These are phyloP conservation scores for Helichrysum umbraculigerum DNA, from an alignment of 129 eudicot species.

Conservation along the genomic window DNA sequence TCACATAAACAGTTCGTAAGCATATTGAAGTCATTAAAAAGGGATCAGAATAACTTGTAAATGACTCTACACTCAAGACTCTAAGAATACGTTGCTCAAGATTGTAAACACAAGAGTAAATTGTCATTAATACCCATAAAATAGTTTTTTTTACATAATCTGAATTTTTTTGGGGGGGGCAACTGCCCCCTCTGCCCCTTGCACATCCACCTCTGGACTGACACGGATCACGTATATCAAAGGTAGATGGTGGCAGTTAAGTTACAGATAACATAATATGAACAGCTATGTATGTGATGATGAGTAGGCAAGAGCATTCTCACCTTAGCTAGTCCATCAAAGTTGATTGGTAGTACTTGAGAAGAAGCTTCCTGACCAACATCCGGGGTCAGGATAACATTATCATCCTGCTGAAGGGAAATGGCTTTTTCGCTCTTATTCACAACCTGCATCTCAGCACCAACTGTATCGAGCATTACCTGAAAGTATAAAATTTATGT, in stretches of 20 bases:
- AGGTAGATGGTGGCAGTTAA: neutral
- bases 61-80: neutral
- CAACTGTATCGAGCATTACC: slow-evolving; percentile 98
- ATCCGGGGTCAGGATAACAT: slow-evolving; percentile 78
- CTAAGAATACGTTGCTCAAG: too few relatives aligned
- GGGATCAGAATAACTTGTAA: neutral
- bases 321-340: slow-evolving; percentile 84
- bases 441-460: slow-evolving; percentile 82
- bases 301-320: slow-evolving; percentile 7
- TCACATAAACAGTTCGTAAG: slow-evolving; percentile 25
- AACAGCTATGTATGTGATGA: neutral
- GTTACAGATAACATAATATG: slow-evolving; percentile 4
- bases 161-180: neutral
- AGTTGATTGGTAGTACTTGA: slow-evolving; percentile 78
- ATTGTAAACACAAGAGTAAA: neutral
- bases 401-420: slow-evolving; percentile 69
- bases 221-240: neutral
- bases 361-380: slow-evolving; percentile 79
- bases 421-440: slow-evolving; percentile 73
- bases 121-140: neutral
- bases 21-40: slow-evolving; percentile 9
- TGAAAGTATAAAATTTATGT: slow-evolving; percentile 22
- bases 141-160: neutral
- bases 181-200: neutral
- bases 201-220: neutral